Evolutionary conservation across 164 flowering plant species (phyloP).

Genomic region (Vitis rotundifolia): DNA sequence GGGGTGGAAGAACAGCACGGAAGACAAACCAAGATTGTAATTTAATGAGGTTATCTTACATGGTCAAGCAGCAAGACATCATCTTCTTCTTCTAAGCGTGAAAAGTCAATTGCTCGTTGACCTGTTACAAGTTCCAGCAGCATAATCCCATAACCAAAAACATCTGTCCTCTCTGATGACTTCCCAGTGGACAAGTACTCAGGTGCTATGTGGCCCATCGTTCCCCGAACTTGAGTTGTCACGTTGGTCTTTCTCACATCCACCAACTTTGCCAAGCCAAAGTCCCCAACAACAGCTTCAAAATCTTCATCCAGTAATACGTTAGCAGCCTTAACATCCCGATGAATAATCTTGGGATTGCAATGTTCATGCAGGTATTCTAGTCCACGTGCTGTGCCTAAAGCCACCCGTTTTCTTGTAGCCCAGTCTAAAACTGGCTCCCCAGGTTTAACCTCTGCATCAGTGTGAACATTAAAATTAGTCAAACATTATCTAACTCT

Average conservation of each 20-base stretch:
- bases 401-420: conserved; percentile 66
- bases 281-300: conserved; percentile 97
- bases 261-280: conserved; percentile 87
- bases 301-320: conserved; percentile 86
- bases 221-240: conserved; percentile 94
- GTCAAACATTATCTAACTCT: background rate
- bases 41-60: conserved; percentile 47
- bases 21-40: background rate
- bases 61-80: conserved; percentile 92
- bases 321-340: conserved; percentile 96
- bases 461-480: background rate
- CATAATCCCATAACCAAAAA: conserved; percentile 94
- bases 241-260: conserved; percentile 85
- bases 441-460: conserved; percentile 83
- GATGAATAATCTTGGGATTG: conserved; percentile 90
- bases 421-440: conserved; percentile 77
- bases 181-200: conserved; percentile 95
- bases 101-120: conserved; percentile 89
- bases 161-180: conserved; percentile 92
- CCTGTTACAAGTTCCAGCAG: conserved; percentile 94
- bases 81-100: conserved; percentile 92
- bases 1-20: background rate
- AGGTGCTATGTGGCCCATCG: conserved; percentile 98
- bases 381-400: conserved; percentile 87
- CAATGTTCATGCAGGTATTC: conserved; percentile 95